Base-by-base conservation (phyloP, 352 stramenopile genomes). In the Phytophthora idaei region DNA sequence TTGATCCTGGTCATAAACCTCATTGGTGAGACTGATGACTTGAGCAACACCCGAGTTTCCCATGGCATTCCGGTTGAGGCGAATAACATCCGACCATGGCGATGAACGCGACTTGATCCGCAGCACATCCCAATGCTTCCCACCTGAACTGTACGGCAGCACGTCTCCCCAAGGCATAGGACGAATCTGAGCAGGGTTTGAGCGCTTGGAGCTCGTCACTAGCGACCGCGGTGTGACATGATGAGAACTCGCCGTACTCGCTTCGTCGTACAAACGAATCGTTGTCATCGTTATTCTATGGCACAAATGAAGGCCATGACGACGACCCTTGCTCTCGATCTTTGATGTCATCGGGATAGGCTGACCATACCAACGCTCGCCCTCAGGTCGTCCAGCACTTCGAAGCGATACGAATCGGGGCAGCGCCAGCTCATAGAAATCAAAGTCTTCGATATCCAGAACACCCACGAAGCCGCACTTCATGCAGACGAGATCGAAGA, bases 201-300 rank as follows among this genome's bases (percentile, higher is more conserved):
- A 83, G 36, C 77, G 79, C 60, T 93, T 89, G 7, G 82, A 88
- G 17, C 79, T 93, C n/a, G 81, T 80, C 10, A 90, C 54, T 14
- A 95, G 66, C 31, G 87, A 93, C 9, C 87, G 68, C 1, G 89
- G 89, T 0, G 89, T 96, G 50, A 85, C 77, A 53, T 96, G 89
- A 60, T 96, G 87, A 10, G 84, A 74, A 42, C 89, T 96, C 4
- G 89, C 89, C 17, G 89, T 96, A 57, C 89, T 96, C 2, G 66
- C 80, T 70, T 96, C 89, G 37, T 96, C 89, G 54, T 96, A 95
- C 21, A 96, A 76, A 32, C 89, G 87, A 60, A 96, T 92, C 2
- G 89, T 95, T 31, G 85, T 94, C 81, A 94, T 93, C n/a, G 77
- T 79, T 61, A 93, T 88, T 48, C 86, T 92, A 60, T 96, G 89